Base-by-base conservation (phyloP, 179 eudicot species). In the Silene coronaria region DNA sequence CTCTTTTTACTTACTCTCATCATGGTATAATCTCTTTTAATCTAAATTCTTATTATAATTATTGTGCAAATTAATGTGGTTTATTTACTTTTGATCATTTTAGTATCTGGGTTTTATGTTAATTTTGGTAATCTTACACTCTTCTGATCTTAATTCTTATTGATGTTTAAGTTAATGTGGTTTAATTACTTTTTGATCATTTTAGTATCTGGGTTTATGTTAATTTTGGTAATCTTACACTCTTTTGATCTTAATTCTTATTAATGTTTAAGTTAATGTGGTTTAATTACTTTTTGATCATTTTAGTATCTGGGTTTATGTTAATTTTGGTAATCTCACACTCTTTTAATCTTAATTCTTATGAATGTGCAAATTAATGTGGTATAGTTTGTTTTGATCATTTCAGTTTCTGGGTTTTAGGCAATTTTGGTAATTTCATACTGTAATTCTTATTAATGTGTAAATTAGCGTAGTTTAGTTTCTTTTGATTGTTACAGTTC, bases 1-100 rank as follows among this genome's bases (percentile, higher is more conserved):
- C 96, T 78, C 88, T 90, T 63, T 93, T 91, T 55, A 82, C 96
- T 76, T 91, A 93, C 80, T 93, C 98, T 82, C 98, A 93, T 76
- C 98, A 93, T 77, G 98, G 98, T 91, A 72, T 71, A 14, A 21
- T 71, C 30, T 19, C 24, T 19, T 63, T 68, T 48, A 6, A 34
- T 22, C 8, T 60, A 12, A n/a, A 42, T 71, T 12, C n/a, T 24
- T 11, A 27, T 26, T 58, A 32, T 16, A n/a, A n/a, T n/a, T n/a
- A n/a, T n/a, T 59, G 0, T 61, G 34, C 11, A 23, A 22, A 34
- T n/a, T 59, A 48, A 45, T 70, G 8, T 45, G 64, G 62, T 70
- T 30, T 13, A 0, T 26, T 23, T 26, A 19, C 0, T 2, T 21
- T 62, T 77, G 36, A 67, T 67, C 72, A 69, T 21, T 38, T 68